These are phyloP conservation scores for Hypericum perforatum DNA, from an alignment of 345 rosid species.

Conservation along the genomic window DNA sequence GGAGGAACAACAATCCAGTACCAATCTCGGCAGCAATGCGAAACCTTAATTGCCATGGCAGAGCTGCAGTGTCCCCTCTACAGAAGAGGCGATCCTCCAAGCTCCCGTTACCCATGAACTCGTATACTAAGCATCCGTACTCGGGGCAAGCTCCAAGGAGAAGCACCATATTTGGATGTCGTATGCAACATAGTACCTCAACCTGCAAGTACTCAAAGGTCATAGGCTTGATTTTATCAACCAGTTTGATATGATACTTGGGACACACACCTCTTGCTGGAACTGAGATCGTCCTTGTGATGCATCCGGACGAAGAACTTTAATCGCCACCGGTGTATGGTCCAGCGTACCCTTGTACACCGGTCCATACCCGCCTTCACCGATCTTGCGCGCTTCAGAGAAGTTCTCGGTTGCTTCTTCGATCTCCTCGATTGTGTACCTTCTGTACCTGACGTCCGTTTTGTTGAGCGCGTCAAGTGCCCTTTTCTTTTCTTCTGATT, in stretches of 20 bases:
- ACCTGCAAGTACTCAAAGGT: slow-evolving; percentile 32
- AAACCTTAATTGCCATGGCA: slow-evolving; percentile 82
- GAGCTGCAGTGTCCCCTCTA: slow-evolving; percentile 46
- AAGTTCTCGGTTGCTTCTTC: slow-evolving; percentile 78
- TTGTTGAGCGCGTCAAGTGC: slow-evolving; percentile 47
- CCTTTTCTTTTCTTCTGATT: slow-evolving; percentile 57
- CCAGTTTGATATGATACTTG: neutral
- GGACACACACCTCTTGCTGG: slow-evolving; percentile 68
- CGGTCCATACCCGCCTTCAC: slow-evolving; percentile 97
- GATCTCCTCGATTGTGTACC: slow-evolving; percentile 70
- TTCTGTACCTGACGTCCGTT: slow-evolving; percentile 58
- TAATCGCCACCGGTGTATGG: slow-evolving; percentile 81
- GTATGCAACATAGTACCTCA: slow-evolving; percentile 74
- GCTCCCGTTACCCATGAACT: slow-evolving; percentile 85
- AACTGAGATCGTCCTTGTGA: slow-evolving; percentile 91
- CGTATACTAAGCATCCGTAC: slow-evolving; percentile 84
- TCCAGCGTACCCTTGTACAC: slow-evolving; percentile 68
- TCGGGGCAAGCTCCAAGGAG: slow-evolving; percentile 88
- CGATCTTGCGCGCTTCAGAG: slow-evolving; percentile 49
- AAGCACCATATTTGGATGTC: slow-evolving; percentile 90
- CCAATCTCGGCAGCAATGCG: slow-evolving; percentile 76
- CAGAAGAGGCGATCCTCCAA: slow-evolving; percentile 70
- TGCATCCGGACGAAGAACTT: slow-evolving; percentile 77
- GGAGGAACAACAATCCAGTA: slow-evolving; percentile 64
- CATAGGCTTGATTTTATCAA: neutral